Percentiles rank a stretch among this genome's conserved stretches.
These are phyloP conservation scores for Zygosaccharomyces gambellarensis DNA, from an alignment of 805 yeast species.

Conservation along the genomic window DNA sequence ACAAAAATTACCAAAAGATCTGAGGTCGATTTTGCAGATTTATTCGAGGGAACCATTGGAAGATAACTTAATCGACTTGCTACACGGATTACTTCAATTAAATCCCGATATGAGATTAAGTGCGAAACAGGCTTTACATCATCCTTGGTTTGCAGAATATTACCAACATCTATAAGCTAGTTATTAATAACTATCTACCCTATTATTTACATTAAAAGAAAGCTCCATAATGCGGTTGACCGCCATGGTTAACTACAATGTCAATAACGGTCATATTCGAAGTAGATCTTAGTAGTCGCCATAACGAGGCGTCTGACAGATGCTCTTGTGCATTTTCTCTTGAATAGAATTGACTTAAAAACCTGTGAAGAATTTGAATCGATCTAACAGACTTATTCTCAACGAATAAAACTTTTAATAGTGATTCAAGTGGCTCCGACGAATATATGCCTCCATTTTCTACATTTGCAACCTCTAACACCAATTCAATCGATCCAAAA, in stretches of 20 bases:
- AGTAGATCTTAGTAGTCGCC: conserved; percentile 18
- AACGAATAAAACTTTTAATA: conserved; percentile 7
- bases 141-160: conserved; percentile 37
- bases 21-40: conserved; percentile 38
- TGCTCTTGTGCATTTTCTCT: conserved; percentile 6
- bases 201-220: conserved; percentile 9
- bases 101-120: conserved; percentile 50
- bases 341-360: conserved; percentile 13
- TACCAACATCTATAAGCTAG: conserved; percentile 19
- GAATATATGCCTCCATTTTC: conserved; percentile 2
- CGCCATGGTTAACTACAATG: conserved; percentile 20
- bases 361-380: not conserved
- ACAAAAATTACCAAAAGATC: conserved; percentile 72
- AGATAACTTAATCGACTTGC: conserved; percentile 28
- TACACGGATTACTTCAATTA: conserved; percentile 42
- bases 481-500: conserved; percentile 11
- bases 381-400: not conserved
- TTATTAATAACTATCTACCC: not conserved
- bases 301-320: conserved; percentile 22
- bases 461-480: conserved; percentile 7
- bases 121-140: conserved; percentile 50
- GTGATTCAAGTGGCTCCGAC: conserved; percentile 7
- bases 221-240: conserved; percentile 23
- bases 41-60: conserved; percentile 27
- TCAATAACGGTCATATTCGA: conserved; percentile 21